These are phyloP conservation scores for Epichloe scottii DNA, from an alignment of 2,329 filamentous ascomycete genomes.

Conservation along the genomic window DNA sequence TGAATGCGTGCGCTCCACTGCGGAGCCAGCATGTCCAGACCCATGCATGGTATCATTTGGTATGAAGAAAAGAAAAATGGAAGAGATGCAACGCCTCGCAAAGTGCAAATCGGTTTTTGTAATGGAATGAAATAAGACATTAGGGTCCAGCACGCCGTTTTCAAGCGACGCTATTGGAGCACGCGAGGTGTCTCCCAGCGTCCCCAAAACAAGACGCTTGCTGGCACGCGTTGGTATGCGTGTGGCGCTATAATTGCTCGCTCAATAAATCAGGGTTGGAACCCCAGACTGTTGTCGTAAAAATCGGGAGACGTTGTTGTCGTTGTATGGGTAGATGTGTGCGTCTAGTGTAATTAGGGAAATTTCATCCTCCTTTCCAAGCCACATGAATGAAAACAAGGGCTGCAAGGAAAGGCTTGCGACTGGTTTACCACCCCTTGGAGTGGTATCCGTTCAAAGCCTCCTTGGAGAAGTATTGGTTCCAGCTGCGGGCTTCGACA, in stretches of 20 bases:
- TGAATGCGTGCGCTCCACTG: no score
- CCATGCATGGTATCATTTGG: no score
- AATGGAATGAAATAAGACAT: constrained; percentile 10
- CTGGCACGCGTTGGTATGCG: no score
- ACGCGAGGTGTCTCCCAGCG: no score
- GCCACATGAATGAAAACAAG: background rate
- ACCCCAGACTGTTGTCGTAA: background rate
- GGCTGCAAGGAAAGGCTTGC: background rate
- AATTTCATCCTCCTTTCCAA: no score
- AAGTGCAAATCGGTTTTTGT: background rate
- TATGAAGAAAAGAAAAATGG: background rate
- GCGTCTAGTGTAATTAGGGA: no score
- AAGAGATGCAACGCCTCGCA: constrained; percentile 9
- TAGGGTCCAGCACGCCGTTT: background rate
- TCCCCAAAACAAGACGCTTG: no score
- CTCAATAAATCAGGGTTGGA: background rate
- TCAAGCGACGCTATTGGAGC: no score
- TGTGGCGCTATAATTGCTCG: no score
- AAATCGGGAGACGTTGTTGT: no score
- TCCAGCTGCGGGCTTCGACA: constrained; percentile 62
- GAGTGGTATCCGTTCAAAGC: constrained; percentile 39
- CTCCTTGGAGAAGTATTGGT: constrained; percentile 74
- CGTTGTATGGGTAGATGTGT: no score
- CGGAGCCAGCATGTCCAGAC: no score
- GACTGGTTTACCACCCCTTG: constrained; percentile 26